Evolutionary conservation across 257 asterid species (phyloP), one percentile per base, ranked within the genome.

Genomic region (Plantago elongata): DNA sequence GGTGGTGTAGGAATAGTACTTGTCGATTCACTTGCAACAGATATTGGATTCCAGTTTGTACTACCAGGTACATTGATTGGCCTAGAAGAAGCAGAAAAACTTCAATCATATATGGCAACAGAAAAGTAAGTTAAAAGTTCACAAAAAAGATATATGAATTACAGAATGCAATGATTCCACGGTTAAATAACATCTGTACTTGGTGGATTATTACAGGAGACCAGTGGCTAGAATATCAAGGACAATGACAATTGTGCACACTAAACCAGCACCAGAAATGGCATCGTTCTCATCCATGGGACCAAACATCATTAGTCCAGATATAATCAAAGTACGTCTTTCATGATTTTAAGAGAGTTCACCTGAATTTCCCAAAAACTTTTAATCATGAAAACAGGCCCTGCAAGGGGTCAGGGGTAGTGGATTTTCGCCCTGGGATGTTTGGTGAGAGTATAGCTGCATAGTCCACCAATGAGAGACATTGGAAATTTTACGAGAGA

Each of bases 211-310:
- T 68, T 43, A 60, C 77, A 81, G 90, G 79, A 76, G 78, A 18
- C 85, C 90, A 17, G 68, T 74, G 55, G 88, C 87, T 14, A 74
- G 77, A 61, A 72, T 83, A 63, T 57, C 61, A 17, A 67, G 18
- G 52, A 74, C 90, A 60, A 30, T n/a, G 9, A 64, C 83, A 45
- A 4, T 68, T 65, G 54, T 72, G 50, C 51, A 69, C 16, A 74
- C 78, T 8, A 74, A 69, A 68, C 78, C 80, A 59, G 81, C 87
- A 57, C 90, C 90, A 13, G 65, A 72, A 62, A 72, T 79, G 77
- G 84, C 81, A 42, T 43, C 62, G 65, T 77, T 77, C 78, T 81
- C 88, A 16, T 84, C 92, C 12, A 72, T 66, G 74, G 88, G 88
- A 30, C 92, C 92, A 61, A 81, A 79, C 59, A n/a, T 64, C 64